These are phyloP conservation scores for Ramichloridium luteum DNA, from an alignment of 2,329 filamentous ascomycete species.

Conservation along the genomic window DNA sequence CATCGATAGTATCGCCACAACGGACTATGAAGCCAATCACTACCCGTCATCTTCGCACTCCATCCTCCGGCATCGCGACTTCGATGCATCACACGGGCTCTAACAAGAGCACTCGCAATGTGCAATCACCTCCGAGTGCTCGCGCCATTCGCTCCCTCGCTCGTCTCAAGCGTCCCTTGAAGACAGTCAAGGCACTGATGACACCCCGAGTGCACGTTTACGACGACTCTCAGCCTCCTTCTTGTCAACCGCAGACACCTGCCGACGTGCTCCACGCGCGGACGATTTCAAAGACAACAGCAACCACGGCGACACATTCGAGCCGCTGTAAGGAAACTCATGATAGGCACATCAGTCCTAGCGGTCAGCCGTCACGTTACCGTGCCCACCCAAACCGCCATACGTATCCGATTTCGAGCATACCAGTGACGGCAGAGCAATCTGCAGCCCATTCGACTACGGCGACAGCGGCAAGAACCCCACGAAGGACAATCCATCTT, in stretches of 20 bases:
- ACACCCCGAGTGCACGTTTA: conserved; percentile 20
- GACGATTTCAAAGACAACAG: too few relatives aligned
- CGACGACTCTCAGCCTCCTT: conserved; percentile 18
- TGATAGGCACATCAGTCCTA: too few relatives aligned
- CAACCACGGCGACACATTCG: too few relatives aligned
- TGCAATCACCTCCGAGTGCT: conserved; percentile 1
- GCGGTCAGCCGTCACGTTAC: too few relatives aligned
- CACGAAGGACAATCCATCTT: not conserved
- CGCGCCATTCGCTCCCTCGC: not conserved
- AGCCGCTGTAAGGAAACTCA: too few relatives aligned
- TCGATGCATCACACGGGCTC: not conserved
- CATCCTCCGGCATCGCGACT: not conserved
- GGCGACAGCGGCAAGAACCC: not conserved
- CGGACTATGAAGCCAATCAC: not conserved
- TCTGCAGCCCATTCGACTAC: too few relatives aligned
- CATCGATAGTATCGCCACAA: conserved; percentile 4
- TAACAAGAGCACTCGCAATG: not conserved
- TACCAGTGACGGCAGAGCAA: too few relatives aligned
- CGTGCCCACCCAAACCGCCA: too few relatives aligned
- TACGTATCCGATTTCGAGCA: too few relatives aligned
- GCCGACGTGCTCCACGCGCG: too few relatives aligned
- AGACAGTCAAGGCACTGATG: conserved; percentile 5
- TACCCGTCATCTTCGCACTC: too few relatives aligned
- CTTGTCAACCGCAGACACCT: conserved; percentile 24
- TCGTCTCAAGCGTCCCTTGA: not conserved